Evolutionary conservation across 139 green algal species (phyloP).

Genomic region (Chlamydomonas urium): DNA sequence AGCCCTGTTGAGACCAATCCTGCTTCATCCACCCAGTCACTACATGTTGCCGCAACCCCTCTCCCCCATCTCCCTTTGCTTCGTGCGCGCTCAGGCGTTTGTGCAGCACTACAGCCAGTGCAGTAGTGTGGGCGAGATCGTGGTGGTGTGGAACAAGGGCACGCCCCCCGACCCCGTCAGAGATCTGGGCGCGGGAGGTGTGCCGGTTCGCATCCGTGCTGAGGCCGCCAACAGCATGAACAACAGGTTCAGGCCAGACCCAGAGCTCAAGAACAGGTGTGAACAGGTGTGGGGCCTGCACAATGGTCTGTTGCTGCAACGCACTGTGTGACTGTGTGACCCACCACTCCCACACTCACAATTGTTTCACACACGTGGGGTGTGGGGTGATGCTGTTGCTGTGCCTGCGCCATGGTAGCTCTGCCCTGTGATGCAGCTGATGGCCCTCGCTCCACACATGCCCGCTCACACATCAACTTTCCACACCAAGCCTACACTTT

Average conservation of each 20-base stretch:
- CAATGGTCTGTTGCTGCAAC: no score
- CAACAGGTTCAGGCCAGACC: slow-evolving; percentile 47
- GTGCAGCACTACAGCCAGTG: slow-evolving; percentile 46
- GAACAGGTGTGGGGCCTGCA: no score
- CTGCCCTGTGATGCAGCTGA: no score
- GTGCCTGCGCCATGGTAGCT: no score
- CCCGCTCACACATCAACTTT: no score
- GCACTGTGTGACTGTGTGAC: no score
- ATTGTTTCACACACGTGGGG: no score
- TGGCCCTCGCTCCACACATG: no score
- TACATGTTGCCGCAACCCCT: neutral
- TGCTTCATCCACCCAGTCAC: neutral
- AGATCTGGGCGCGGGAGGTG: slow-evolving; percentile 11
- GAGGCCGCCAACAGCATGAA: slow-evolving; percentile 46
- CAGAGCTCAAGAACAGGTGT: slow-evolving; percentile 23
- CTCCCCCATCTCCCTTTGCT: neutral
- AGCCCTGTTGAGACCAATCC: no score
- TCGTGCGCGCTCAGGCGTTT: slow-evolving; percentile 19
- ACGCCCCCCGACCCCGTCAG: slow-evolving; percentile 15
- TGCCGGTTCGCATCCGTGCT: slow-evolving; percentile 40
- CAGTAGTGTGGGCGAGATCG: slow-evolving; percentile 38
- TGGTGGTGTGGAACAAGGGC: slow-evolving; percentile 52
- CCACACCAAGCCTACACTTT: no score
- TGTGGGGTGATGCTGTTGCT: no score
- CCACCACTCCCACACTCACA: no score